phyloP scores from a whole-genome alignment of 192 early-diverging fungal genomes.

The Backusella morwellensis region DNA sequence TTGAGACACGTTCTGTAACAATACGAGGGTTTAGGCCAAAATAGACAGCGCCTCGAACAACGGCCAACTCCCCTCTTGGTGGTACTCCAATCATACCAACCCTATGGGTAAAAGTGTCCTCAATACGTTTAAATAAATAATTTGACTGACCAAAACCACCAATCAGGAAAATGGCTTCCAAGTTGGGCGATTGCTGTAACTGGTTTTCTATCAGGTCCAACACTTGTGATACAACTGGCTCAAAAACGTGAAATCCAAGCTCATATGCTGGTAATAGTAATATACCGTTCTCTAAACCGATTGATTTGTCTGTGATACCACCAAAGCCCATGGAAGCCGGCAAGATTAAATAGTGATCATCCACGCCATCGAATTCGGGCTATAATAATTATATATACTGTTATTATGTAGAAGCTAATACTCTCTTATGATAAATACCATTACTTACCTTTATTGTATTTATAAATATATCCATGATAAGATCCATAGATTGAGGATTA shows the following conservation, averaged over 20 bases:
- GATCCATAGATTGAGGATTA: slow-evolving; percentile 15
- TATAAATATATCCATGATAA: slow-evolving; percentile 46
- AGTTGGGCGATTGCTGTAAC: slow-evolving; percentile 35
- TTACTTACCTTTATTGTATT: slow-evolving; percentile 41
- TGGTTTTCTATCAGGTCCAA: slow-evolving; percentile 43
- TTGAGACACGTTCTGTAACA: slow-evolving; percentile 24
- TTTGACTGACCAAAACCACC: slow-evolving; percentile 50
- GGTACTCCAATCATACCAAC: slow-evolving; percentile 30
- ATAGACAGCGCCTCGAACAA: slow-evolving; percentile 49
- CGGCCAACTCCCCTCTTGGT: slow-evolving; percentile 44
- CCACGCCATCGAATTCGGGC: slow-evolving; percentile 48
- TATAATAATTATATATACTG: neutral
- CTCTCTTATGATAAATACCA: neutral
- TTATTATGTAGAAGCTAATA: neutral
- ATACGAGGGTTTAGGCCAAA: slow-evolving; percentile 35
- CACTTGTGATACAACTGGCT: slow-evolving; percentile 45
- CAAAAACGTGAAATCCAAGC: slow-evolving; percentile 46
- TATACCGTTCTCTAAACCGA: slow-evolving; percentile 40
- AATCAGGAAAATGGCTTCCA: slow-evolving; percentile 50
- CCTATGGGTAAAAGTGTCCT: slow-evolving; percentile 38
- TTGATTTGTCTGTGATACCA: slow-evolving; percentile 37
- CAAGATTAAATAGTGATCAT: slow-evolving; percentile 42
- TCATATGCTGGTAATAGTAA: slow-evolving; percentile 40
- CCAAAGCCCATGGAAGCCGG: slow-evolving; percentile 39
- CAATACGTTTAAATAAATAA: slow-evolving; percentile 47